Conservation (phyloP, 352 stramenopile genomes). For the Aphanomyces stellatus region DNA sequence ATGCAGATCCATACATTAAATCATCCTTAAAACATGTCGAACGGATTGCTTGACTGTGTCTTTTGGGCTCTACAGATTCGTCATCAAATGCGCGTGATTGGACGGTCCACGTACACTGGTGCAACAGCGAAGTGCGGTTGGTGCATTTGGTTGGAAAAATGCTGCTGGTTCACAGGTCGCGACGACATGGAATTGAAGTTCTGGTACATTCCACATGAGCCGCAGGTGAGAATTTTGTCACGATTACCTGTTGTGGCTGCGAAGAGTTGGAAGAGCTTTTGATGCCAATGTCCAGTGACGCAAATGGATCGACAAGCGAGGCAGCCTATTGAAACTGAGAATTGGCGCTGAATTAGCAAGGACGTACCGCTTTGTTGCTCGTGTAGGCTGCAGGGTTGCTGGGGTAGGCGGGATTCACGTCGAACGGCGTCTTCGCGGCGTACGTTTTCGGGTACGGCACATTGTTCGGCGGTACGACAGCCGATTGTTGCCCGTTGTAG, state of each 20-base stretch:
- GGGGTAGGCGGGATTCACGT: not conserved
- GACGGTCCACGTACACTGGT: not conserved
- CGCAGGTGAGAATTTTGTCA: not conserved
- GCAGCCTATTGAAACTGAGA: too few relatives aligned
- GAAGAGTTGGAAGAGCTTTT: not conserved
- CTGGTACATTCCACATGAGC: not conserved
- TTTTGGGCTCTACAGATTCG: not conserved
- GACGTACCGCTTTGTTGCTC: too few relatives aligned
- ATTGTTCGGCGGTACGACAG: not conserved
- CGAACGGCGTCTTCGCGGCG: not conserved
- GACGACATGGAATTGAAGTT: not conserved
- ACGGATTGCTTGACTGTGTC: conserved; percentile 11
- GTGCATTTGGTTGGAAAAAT: not conserved
- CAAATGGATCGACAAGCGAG: conserved; percentile 13
- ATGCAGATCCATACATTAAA: not conserved
- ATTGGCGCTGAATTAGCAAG: too few relatives aligned
- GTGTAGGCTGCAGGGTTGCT: not conserved
- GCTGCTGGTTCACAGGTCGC: not conserved
- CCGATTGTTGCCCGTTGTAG: too few relatives aligned
- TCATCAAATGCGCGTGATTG: not conserved
- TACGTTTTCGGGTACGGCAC: not conserved
- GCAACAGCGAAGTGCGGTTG: not conserved
- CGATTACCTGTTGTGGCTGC: not conserved
- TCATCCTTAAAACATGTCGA: conserved; percentile 17
- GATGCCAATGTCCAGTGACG: conserved; percentile 21